phyloP scores from a whole-genome alignment of 140 eudicot genomes.

The Stevia rebaudiana region DNA sequence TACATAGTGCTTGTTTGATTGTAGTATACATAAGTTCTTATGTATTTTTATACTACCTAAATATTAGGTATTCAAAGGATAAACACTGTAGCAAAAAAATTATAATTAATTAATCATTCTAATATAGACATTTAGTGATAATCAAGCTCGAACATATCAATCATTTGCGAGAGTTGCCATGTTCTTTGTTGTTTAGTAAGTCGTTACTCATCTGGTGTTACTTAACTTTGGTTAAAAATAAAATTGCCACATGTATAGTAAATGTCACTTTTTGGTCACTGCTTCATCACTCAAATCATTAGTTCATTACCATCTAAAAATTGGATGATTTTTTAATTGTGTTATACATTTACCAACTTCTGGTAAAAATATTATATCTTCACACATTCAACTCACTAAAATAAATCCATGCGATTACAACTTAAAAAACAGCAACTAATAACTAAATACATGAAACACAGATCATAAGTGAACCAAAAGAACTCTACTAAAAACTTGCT shows the following conservation, averaged over 20 bases:
- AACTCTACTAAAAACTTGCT: conserved; percentile 13
- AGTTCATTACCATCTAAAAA: background rate
- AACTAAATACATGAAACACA: background rate
- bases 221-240: too few relatives aligned
- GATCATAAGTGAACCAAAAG: background rate
- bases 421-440: background rate
- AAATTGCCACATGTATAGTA: background rate
- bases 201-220: background rate
- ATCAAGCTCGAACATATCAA: too few relatives aligned
- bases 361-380: too few relatives aligned
- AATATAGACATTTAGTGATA: too few relatives aligned
- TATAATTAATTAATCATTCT: too few relatives aligned
- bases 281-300: background rate
- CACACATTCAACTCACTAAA: background rate
- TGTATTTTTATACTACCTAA: too few relatives aligned
- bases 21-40: too few relatives aligned
- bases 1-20: too few relatives aligned
- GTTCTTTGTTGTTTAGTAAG: background rate
- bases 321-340: background rate
- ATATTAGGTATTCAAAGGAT: too few relatives aligned
- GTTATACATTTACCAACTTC: background rate
- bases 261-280: background rate
- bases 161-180: too few relatives aligned
- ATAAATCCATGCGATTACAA: background rate
- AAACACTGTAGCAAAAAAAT: too few relatives aligned